Percentiles rank a stretch among this genome's conserved stretches.
Evolutionary conservation across 2,329 filamentous ascomycete species (phyloP).

Genomic region (Diplodia sapinea): DNA sequence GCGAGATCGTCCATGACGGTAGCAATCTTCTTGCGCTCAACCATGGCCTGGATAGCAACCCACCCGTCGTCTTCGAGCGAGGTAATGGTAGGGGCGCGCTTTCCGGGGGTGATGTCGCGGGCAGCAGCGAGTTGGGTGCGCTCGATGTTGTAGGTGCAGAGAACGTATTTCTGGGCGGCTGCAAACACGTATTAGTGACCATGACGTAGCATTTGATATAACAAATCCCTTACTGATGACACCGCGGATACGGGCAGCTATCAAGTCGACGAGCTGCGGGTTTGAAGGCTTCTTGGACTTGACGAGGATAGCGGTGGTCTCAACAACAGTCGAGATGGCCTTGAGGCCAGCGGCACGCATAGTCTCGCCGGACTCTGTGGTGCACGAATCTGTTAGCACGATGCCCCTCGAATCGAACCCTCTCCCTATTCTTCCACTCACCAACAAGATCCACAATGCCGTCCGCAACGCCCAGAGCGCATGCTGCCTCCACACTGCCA

Average conservation of each 20-base stretch:
- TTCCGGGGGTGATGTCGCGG: constrained; percentile 84
- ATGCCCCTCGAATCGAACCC: neutral
- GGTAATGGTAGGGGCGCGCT: constrained; percentile 91
- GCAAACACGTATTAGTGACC: constrained; percentile 32
- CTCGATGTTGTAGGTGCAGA: constrained; percentile 95
- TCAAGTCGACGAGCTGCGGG: constrained; percentile 78
- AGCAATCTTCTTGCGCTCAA: constrained; percentile 84
- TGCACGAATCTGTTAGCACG: constrained; percentile 8
- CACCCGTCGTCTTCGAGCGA: constrained; percentile 84
- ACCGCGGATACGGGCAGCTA: constrained; percentile 84
- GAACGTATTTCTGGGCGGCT: constrained; percentile 88
- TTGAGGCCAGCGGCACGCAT: constrained; percentile 96
- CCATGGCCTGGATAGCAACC: constrained; percentile 96
- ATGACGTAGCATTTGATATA: constrained; percentile 32
- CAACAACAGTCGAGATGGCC: constrained; percentile 90
- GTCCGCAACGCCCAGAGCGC: constrained; percentile 91
- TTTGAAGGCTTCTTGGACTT: constrained; percentile 86
- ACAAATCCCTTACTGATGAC: constrained; percentile 73
- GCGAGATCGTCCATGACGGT: constrained; percentile 84
- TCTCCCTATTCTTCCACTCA: constrained; percentile 55
- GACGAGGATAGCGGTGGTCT: constrained; percentile 87
- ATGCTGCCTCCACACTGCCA: constrained; percentile 96
- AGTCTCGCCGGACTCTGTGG: constrained; percentile 89
- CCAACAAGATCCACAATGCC: constrained; percentile 97
- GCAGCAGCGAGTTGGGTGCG: constrained; percentile 70